Evolutionary conservation across 2,329 filamentous ascomycete species (phyloP), one percentile per base, ranked within the genome.

Genomic region (Pestalotiopsis sp.): DNA sequence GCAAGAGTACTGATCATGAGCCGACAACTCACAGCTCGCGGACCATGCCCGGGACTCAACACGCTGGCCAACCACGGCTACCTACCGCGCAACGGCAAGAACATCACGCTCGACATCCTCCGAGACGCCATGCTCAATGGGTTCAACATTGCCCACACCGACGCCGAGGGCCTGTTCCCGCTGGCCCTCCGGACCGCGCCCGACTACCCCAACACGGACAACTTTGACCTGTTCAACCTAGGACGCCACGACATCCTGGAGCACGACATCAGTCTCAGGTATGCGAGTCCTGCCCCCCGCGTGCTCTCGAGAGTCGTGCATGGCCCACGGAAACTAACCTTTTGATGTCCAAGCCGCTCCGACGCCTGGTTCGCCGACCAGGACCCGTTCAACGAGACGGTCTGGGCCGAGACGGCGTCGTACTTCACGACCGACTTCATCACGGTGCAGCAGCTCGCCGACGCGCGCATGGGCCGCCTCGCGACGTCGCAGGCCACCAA

Each of bases 51-150:
- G 4, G 72, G 74, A 56, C 67, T 77, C 40, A 76, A 77, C 44
- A 73, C 75, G 1, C 63, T 76, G 48, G 73, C 75, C 3, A 77
- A 77, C 68, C 75, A 77, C 64, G 68, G 70, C 39, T 77, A 77
- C 64, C 66, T 77, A 2, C 68, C 71, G 35, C 74, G 68, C 26
- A 70, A 75, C 62, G 75, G 75, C 64, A 68, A 22, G 13, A 58
- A 65, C 26, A 71, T 73, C 62, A 67, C 67, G 20, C 55, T 52
- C 2, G 69, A 71, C 56, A 68, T 68, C 61, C 69, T 71, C 2
- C 48, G 68, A 2, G 24, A 64, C 40, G 72, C 70, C 55, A 64
- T 72, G 5, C 22, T 13, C 10, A 52, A 64, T 3, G 68, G 64
- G 22, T 66, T 73, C 24, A 73, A 72, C 52, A 65, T 71, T 24